phyloP scores from a whole-genome alignment of 2,329 filamentous ascomycete genomes.

The Lachnum nothofagi region DNA sequence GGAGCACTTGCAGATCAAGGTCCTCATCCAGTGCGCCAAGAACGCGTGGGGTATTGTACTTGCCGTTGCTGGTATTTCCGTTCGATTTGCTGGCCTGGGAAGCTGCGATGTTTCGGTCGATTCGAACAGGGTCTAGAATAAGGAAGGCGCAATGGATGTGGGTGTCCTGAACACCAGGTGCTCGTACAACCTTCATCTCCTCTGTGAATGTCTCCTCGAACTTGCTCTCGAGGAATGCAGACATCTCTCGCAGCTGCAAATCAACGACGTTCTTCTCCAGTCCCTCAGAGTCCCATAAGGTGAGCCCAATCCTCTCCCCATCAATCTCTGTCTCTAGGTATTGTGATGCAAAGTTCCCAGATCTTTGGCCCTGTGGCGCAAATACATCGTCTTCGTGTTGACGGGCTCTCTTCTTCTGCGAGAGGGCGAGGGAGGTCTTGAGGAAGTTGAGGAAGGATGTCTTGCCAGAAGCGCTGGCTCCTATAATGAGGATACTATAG shows the following conservation, averaged over 20 bases:
- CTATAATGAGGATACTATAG: constrained; percentile 78
- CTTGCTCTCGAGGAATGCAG: constrained; percentile 89
- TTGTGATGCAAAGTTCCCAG: constrained; percentile 73
- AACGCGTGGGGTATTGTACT: constrained; percentile 41
- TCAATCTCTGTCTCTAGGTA: constrained; percentile 95
- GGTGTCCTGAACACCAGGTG: constrained; percentile 87
- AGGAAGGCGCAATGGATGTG: constrained; percentile 96
- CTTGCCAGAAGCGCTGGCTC: constrained; percentile 83
- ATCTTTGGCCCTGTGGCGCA: constrained; percentile 32
- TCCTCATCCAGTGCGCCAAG: constrained; percentile 76
- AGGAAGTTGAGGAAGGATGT: constrained; percentile 96
- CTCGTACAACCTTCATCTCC: constrained; percentile 94
- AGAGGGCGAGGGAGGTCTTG: constrained; percentile 75
- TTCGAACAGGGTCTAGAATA: constrained; percentile 77
- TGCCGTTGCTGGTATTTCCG: constrained; percentile 45
- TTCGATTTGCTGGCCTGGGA: constrained; percentile 52
- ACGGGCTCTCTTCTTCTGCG: constrained; percentile 59
- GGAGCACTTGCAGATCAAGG: constrained; percentile 84
- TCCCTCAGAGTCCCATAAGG: constrained; percentile 93
- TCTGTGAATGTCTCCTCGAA: constrained; percentile 97
- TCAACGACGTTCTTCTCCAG: constrained; percentile 93
- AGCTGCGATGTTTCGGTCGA: constrained; percentile 75
- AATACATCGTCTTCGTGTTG: constrained; percentile 50
- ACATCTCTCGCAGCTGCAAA: constrained; percentile 86
- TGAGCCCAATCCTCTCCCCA: constrained; percentile 82